Evolutionary conservation across 2,329 filamentous ascomycete species (phyloP), one percentile per base, ranked within the genome.

Genomic region (Clarireedia sp.): DNA sequence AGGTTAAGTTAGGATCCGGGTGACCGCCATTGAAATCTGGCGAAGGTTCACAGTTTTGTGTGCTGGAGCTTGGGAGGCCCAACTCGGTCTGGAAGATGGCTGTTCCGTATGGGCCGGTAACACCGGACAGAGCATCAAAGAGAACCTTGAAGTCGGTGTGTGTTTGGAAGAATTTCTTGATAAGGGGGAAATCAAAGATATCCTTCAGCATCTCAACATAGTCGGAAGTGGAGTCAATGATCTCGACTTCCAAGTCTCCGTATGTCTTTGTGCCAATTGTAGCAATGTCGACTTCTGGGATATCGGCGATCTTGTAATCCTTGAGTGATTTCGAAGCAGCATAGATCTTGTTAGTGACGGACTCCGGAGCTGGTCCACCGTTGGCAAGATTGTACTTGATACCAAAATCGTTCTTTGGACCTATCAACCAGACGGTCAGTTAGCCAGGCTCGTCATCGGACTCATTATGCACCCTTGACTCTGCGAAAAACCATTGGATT

Each of bases 351-450:
- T 99, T 95, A 64, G 94, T 99, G 63, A 99, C 89, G 54, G 88
- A 86, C 74, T 99, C 94, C 57, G 94, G 94, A 55, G 94, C 94
- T 44, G 94, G 94, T 55, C 91, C 94, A 66, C 94, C 94, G 69
- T 99, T 97, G 72, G 90, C 79, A 57, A 99, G 80, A 80, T 99
- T 99, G 82, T 99, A 99, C 78, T 99, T 99, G 85, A 99, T 99
- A 66, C 94, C 94, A 67, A 99, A 99, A 75, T 99, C 94, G 71
- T 94, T 87, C 65, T 83, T 87, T 60, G 94, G 94, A 51, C 91
- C 90, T 95, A 65, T 10, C 47, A 33, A 48, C 26, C 14, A 24
- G 12, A n/a, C n/a, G 17, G 48, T 21, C 1, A 10, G 48, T 54
- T 24, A 54, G 51, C 17, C 44, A 54, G 8, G 17, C 14, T 54